Conservation (phyloP, 2,329 filamentous ascomycete genomes). For the Sporothrix luriei region DNA sequence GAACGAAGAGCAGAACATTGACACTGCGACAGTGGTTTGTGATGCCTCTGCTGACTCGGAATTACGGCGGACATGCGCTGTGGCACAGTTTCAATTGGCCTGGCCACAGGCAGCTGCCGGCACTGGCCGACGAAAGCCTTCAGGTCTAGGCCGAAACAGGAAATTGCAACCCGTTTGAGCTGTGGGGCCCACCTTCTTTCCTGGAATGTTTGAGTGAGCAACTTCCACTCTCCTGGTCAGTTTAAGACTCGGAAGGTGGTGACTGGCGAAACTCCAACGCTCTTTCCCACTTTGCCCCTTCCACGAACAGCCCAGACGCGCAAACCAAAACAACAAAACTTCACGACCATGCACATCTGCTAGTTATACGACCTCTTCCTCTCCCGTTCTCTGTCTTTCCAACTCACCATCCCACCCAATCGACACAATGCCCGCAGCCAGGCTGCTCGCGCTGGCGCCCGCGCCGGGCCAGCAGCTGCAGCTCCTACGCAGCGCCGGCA, state of each 20-base stretch:
- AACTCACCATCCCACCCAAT: neutral
- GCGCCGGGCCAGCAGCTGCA: constrained; percentile 30
- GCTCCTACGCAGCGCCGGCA: constrained; percentile 32
- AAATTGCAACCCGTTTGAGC: constrained; percentile 15
- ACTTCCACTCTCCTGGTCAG: neutral
- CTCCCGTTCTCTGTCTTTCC: neutral
- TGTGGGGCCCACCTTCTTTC: constrained; percentile 14
- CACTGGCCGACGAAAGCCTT: constrained; percentile 26
- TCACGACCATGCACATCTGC: constrained; percentile 11
- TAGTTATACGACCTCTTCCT: neutral
- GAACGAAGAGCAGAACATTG: neutral
- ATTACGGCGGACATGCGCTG: neutral
- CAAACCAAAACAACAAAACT: neutral
- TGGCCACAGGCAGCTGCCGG: constrained; percentile 27
- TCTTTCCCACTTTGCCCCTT: constrained; percentile 20
- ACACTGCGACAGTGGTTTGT: no score
- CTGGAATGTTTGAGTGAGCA: constrained; percentile 12
- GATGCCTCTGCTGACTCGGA: neutral
- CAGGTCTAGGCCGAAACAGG: constrained; percentile 25
- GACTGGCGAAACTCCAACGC: constrained; percentile 11
- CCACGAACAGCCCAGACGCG: neutral
- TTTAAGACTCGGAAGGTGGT: neutral
- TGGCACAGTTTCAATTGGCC: neutral
- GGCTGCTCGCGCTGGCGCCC: constrained; percentile 31
- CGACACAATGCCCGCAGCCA: constrained; percentile 29